A percentile compares a stretch with the other conserved stretches of the same genome.
These are phyloP conservation scores for Ceratocystis colombiana DNA, from an alignment of 2,329 filamentous ascomycete genomes.

Conservation along the genomic window DNA sequence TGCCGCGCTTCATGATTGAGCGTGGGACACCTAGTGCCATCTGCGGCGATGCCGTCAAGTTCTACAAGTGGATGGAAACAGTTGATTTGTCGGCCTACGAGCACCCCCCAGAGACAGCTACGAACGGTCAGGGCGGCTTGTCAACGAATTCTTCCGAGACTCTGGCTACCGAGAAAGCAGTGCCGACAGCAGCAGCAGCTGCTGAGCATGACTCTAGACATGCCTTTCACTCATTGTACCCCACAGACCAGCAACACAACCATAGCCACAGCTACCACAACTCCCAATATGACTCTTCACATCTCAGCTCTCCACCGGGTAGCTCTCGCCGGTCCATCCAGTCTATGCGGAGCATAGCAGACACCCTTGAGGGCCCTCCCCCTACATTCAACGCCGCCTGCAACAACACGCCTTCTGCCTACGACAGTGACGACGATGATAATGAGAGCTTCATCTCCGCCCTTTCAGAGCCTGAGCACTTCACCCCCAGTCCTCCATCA, in stretches of 20 bases:
- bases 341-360: conserved; percentile 7
- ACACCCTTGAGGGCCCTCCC: background rate
- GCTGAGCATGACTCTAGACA: background rate
- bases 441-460: conserved; percentile 20
- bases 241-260: background rate
- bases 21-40: conserved; percentile 76
- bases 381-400: background rate
- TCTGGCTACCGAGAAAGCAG: background rate
- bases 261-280: background rate
- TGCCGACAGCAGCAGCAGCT: background rate
- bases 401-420: background rate
- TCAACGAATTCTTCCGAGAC: background rate
- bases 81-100: conserved; percentile 17
- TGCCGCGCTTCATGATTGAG: conserved; percentile 85
- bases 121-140: background rate
- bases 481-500: background rate
- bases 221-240: background rate
- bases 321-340: conserved; percentile 2
- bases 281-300: background rate
- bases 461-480: conserved; percentile 16
- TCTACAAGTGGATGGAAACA: conserved; percentile 57
- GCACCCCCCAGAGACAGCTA: background rate
- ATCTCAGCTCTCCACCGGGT: background rate
- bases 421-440: conserved; percentile 20
- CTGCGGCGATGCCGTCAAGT: conserved; percentile 66